Evolutionary conservation across 495 filamentous ascomycete genomes (phyloP).

Genomic region (Trichoderma gamsii): DNA sequence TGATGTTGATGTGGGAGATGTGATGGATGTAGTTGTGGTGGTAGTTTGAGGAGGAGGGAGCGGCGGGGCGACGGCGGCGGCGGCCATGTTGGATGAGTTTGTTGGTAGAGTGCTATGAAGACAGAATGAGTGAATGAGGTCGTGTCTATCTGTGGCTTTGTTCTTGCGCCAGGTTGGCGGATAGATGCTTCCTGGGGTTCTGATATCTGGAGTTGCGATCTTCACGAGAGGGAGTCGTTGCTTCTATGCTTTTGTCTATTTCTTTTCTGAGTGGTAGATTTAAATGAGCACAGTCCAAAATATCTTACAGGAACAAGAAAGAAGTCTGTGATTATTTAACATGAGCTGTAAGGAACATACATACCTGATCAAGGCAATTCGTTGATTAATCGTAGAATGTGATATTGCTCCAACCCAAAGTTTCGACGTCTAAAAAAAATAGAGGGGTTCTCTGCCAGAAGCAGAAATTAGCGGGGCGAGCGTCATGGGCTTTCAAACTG

Average conservation of each 20-base stretch:
- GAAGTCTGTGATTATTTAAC: too few species aligned
- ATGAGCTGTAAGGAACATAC: too few species aligned
- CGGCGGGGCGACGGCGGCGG: slow-evolving; percentile 3
- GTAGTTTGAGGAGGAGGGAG: not conserved
- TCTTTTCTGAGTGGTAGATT: too few species aligned
- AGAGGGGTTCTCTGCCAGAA: not conserved
- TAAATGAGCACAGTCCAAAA: too few species aligned
- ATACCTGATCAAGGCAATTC: too few species aligned
- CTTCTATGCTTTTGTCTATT: too few species aligned
- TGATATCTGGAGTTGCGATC: too few species aligned
- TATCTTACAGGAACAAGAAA: too few species aligned
- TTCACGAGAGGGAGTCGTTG: too few species aligned
- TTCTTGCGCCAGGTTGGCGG: not conserved
- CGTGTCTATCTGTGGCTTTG: too few species aligned
- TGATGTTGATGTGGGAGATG: slow-evolving; percentile 1
- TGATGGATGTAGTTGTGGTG: slow-evolving; percentile 2
- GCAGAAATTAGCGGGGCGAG: slow-evolving; percentile 1
- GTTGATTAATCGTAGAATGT: not conserved
- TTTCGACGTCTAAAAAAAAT: slow-evolving; percentile 5
- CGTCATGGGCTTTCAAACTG: not conserved
- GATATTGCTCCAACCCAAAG: not conserved
- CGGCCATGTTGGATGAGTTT: slow-evolving; percentile 3
- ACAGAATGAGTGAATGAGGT: not conserved
- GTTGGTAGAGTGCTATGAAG: slow-evolving; percentile 16
- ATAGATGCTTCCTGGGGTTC: not conserved